A percentile compares a stretch with the other conserved stretches of the same genome.
phyloP scores from a whole-genome alignment of 352 stramenopile genomes.

The Pythium phragmiticola region DNA sequence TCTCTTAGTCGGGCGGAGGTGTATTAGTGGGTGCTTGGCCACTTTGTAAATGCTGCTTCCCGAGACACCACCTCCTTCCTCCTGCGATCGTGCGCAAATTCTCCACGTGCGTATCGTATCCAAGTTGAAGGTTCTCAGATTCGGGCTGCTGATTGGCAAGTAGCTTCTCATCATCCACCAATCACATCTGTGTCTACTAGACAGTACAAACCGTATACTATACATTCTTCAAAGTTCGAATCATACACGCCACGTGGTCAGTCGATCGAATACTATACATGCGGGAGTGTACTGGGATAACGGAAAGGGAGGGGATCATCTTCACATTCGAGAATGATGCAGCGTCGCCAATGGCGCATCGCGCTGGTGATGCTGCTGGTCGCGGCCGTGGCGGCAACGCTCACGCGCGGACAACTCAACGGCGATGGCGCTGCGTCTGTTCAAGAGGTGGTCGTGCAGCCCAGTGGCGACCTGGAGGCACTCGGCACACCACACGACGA shows the following conservation, averaged over 20 bases:
- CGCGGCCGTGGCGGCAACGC: conserved; percentile 1
- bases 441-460: conserved; percentile 13
- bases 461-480: conserved; percentile 4
- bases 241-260: conserved; percentile 11
- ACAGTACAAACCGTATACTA: conserved; percentile 20
- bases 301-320: neutral
- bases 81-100: neutral
- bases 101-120: neutral
- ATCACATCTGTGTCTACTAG: neutral
- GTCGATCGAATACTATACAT: neutral
- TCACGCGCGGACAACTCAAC: conserved; percentile 1
- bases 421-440: neutral
- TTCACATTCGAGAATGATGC: conserved; percentile 9
- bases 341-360: conserved; percentile 9
- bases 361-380: conserved; percentile 16
- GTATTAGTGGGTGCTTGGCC: neutral
- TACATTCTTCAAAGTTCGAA: conserved; percentile 21
- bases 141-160: conserved; percentile 14
- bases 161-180: conserved; percentile 13
- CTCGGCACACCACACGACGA: neutral
- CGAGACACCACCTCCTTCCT: neutral
- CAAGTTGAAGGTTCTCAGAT: conserved; percentile 25
- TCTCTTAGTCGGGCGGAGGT: neutral
- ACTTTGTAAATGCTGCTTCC: conserved; percentile 8
- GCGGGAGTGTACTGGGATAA: conserved; percentile 10